Evolutionary conservation across 2,329 filamentous ascomycete genomes (phyloP).

Genomic region (Cladosporium sp.): DNA sequence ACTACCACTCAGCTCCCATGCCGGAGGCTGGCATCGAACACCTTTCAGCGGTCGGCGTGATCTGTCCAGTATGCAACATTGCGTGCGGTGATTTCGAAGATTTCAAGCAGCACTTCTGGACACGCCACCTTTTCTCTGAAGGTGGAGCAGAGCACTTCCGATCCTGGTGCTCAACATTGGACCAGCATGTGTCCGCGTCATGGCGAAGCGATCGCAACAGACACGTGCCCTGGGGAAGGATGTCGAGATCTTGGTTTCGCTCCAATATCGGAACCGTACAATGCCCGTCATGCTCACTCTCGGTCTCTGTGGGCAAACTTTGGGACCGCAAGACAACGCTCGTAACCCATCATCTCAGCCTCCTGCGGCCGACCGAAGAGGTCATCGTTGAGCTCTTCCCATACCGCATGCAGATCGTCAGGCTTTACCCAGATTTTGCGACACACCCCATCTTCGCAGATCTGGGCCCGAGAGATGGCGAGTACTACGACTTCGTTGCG

Average conservation of each 20-base stretch:
- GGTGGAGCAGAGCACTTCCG: background rate
- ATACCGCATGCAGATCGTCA: background rate
- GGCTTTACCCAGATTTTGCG: background rate
- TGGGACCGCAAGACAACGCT: background rate
- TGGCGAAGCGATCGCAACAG: too few relatives aligned
- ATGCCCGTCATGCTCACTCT: background rate
- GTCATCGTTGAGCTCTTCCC: background rate
- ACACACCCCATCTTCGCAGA: slow-evolving; percentile 1
- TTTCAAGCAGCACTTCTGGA: background rate
- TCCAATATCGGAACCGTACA: too few relatives aligned
- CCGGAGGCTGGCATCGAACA: too few relatives aligned
- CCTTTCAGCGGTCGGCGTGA: too few relatives aligned
- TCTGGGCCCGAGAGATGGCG: background rate
- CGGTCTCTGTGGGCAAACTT: too few relatives aligned
- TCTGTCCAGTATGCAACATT: background rate
- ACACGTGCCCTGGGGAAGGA: too few relatives aligned
- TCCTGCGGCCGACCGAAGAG: background rate
- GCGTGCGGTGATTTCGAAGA: too few relatives aligned
- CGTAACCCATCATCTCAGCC: background rate
- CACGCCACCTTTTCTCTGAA: background rate
- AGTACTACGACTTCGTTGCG: too few relatives aligned
- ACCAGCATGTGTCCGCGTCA: too few relatives aligned
- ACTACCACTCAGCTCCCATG: too few relatives aligned
- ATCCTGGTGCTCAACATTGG: background rate
- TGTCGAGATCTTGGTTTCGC: too few relatives aligned